Evolutionary conservation across 805 yeast genomes (phyloP), one percentile per base, ranked within the genome.

Genomic region (Starmerella apicola): DNA sequence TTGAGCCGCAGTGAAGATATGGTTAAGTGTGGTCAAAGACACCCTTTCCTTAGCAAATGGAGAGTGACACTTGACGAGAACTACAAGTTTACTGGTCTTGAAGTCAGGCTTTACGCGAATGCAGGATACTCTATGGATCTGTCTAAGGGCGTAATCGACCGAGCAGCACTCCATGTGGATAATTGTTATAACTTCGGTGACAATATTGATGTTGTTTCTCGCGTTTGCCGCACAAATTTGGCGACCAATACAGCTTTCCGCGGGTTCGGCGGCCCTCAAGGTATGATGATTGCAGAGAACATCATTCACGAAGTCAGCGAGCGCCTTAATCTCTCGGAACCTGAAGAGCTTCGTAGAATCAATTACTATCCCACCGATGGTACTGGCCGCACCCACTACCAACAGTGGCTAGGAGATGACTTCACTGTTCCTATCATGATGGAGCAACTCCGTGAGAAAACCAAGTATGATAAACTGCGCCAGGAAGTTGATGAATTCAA

Each of bases 251-350:
- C 72, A 3, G 72, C 72, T 4, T 67, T 62, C 47, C 57, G 72
- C 42, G 69, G 71, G 3, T 67, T 67, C 50, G 72, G 72, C 21
- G 72, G 69, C 3, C 72, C 70, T 6, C 72, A 68, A 39, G 72
- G 72, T 4, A 65, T 67, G 66, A 65, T 62, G 42, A 56, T 60
- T 26, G 64, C 65, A 3, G 72, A 67, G 44, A 48, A 61, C 16
- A 62, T 67, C 34, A 57, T 67, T 27, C 52, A 55, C 32, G 61
- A 63, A 28, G 61, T 67, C 19, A 54, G 68, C 16, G 71, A 67
- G 47, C 46, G 49, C 43, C 55, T 66, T 32, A 59, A 58, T 0
- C 45, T 67, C 27, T 10, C 3, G 17, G 67, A 66, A 41, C 59
- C 65, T 5, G 71, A 68, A 28, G 41, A 48, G 24, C 50, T 67